phyloP scores from a whole-genome alignment of 2,329 filamentous ascomycete genomes.

The Colletotrichum limetticola region DNA sequence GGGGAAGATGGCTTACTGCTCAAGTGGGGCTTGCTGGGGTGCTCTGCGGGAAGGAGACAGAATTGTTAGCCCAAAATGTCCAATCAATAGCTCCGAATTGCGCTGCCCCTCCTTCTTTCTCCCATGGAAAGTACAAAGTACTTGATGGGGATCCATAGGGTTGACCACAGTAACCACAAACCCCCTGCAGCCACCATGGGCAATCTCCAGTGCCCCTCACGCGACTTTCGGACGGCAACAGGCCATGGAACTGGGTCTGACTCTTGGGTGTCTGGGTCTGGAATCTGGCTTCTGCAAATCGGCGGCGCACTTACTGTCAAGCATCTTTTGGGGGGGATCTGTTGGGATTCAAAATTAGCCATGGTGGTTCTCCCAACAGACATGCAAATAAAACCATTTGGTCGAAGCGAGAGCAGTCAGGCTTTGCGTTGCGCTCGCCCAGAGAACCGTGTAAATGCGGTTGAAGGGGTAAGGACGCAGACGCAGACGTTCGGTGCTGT shows the following conservation, averaged over 20 bases:
- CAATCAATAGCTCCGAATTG: slow-evolving; percentile 25
- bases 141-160: too few species aligned
- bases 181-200: neutral
- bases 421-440: neutral
- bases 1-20: slow-evolving; percentile 59
- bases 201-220: slow-evolving; percentile 32
- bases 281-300: slow-evolving; percentile 19
- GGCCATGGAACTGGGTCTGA: slow-evolving; percentile 3
- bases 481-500: neutral
- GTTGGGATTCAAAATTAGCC: slow-evolving; percentile 25
- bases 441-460: neutral
- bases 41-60: slow-evolving; percentile 61
- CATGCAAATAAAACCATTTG: neutral
- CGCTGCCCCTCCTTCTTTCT: slow-evolving; percentile 27
- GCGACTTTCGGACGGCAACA: slow-evolving; percentile 30
- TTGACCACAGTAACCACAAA: too few species aligned
- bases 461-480: too few species aligned
- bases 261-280: neutral
- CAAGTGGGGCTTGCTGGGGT: slow-evolving; percentile 76
- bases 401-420: neutral
- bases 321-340: slow-evolving; percentile 75
- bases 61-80: slow-evolving; percentile 43
- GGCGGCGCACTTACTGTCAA: slow-evolving; percentile 67
- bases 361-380: slow-evolving; percentile 25
- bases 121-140: neutral